Conservation (phyloP, 257 asterid species). For the Solanum peruvianum region DNA sequence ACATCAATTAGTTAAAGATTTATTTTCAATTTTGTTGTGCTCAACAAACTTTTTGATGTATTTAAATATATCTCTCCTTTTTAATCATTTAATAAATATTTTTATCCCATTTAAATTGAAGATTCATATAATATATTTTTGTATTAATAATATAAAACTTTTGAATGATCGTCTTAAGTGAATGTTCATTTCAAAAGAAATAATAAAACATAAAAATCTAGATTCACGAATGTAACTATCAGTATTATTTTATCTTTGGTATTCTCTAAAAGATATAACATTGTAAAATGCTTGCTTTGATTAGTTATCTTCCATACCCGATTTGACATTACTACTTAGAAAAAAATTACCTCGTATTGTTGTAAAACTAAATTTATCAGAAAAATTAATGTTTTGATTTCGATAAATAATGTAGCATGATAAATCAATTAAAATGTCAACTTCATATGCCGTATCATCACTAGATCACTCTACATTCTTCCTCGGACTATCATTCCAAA, state of each 20-base stretch:
- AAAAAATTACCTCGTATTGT: not conserved
- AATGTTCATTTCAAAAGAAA: not conserved
- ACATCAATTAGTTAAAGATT: not conserved
- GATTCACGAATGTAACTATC: too few relatives aligned
- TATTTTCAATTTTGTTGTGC: not conserved
- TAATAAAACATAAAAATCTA: rapidly evolving
- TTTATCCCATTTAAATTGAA: rapidly evolving
- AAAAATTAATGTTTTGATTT: not conserved
- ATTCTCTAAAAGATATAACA: too few relatives aligned
- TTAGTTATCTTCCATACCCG: too few relatives aligned
- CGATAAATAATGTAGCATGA: not conserved
- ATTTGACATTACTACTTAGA: too few relatives aligned
- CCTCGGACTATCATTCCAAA: not conserved
- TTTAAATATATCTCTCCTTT: not conserved
- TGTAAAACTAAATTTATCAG: not conserved
- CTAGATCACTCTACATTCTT: not conserved
- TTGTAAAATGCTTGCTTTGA: not conserved
- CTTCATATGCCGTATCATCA: not conserved
- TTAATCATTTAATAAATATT: not conserved
- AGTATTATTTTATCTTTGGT: rapidly evolving
- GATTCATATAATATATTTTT: not conserved
- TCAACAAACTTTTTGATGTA: not conserved
- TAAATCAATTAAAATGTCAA: not conserved
- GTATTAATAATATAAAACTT: not conserved
- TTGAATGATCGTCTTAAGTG: not conserved